These are phyloP conservation scores for Nicotiana paniculata DNA, from an alignment of 257 asterid genomes.

Conservation along the genomic window DNA sequence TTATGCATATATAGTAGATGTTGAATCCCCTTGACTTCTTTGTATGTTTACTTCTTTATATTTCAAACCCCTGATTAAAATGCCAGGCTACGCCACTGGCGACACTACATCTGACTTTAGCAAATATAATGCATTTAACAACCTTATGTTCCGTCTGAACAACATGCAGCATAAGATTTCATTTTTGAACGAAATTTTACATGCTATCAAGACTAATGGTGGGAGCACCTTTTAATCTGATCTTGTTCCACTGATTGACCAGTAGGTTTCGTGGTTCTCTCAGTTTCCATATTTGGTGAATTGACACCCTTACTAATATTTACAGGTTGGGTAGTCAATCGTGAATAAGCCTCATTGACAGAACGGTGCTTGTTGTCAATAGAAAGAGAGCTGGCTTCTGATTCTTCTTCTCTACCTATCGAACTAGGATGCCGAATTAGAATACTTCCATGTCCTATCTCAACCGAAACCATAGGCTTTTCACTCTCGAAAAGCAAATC, in stretches of 20 bases:
- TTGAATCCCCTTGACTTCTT: too few species aligned
- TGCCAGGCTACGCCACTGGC: too few species aligned
- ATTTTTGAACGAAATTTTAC: background rate
- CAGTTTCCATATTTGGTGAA: constrained; percentile 15
- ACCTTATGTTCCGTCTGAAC: background rate
- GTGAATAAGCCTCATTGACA: constrained; percentile 41
- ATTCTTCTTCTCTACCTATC: constrained; percentile 79
- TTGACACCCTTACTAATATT: constrained; percentile 24
- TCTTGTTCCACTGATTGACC: constrained; percentile 36
- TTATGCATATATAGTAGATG: too few species aligned
- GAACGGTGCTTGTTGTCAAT: constrained; percentile 63
- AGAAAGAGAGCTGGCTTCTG: constrained; percentile 94
- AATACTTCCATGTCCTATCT: constrained; percentile 96
- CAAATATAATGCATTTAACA: background rate
- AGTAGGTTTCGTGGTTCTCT: constrained; percentile 46
- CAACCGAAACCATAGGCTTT: constrained; percentile 91
- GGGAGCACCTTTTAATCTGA: constrained; percentile 56
- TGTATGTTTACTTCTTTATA: too few species aligned
- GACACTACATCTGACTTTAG: background rate
- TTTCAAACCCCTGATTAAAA: too few species aligned
- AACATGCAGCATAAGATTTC: background rate
- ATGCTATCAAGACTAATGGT: constrained; percentile 6
- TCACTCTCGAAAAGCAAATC: constrained; percentile 82
- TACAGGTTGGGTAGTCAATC: constrained; percentile 32
- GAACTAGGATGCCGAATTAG: constrained; percentile 83